Conservation (phyloP, 768 basidiomycete genomes). For the Sporobolomyces pararoseus region DNA sequence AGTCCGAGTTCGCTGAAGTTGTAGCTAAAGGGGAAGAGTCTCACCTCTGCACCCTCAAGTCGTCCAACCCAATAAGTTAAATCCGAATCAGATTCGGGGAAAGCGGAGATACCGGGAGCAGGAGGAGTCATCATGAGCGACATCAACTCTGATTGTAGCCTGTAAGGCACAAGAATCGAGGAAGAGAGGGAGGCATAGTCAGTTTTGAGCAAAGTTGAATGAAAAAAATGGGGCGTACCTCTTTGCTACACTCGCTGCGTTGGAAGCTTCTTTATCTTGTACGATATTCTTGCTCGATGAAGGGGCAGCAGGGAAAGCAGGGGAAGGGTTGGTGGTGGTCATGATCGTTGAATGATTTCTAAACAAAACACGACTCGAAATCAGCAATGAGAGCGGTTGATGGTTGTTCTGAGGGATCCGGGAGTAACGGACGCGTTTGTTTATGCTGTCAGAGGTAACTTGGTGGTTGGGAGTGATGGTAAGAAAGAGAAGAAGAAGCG, state of each 20-base stretch:
- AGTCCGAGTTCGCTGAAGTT: too few relatives aligned
- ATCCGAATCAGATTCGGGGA: conserved; percentile 79
- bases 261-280: neutral
- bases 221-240: conserved; percentile 17
- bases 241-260: conserved; percentile 33
- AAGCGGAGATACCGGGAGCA: conserved; percentile 59
- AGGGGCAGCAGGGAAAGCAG: conserved; percentile 11
- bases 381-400: too few relatives aligned
- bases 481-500: too few relatives aligned
- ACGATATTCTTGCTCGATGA: neutral
- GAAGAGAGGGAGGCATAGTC: neutral
- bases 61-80: conserved; percentile 87
- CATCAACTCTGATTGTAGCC: conserved; percentile 42
- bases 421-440: too few relatives aligned
- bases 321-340: conserved; percentile 20
- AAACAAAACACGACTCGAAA: neutral
- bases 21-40: neutral
- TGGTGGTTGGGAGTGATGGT: too few relatives aligned
- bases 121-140: conserved; percentile 40
- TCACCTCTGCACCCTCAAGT: conserved; percentile 61
- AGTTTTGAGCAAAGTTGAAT: neutral
- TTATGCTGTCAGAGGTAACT: too few relatives aligned
- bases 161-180: neutral
- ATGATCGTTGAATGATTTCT: conserved; percentile 1
- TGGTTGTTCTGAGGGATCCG: too few relatives aligned